phyloP scores from a whole-genome alignment of 2,329 filamentous ascomycete species.

The Sarocladium brachiariae region DNA sequence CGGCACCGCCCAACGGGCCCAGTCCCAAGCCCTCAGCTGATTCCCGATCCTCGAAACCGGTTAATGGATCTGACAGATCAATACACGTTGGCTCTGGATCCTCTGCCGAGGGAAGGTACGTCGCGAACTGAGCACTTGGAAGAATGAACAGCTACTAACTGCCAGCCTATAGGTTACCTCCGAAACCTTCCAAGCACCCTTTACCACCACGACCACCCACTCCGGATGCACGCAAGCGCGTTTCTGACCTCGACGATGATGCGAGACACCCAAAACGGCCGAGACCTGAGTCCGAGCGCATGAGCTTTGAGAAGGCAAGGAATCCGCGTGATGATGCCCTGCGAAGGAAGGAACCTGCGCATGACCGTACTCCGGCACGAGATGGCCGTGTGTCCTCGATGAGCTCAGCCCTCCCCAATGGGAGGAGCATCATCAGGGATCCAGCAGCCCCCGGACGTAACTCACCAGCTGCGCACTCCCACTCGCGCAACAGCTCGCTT shows the following conservation, averaged over 20 bases:
- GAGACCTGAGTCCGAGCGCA: slow-evolving; percentile 28
- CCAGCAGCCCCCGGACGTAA: slow-evolving; percentile 19
- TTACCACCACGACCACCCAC: slow-evolving; percentile 31
- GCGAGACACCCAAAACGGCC: slow-evolving; percentile 39
- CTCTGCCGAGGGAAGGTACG: slow-evolving; percentile 7
- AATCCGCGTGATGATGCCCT: slow-evolving; percentile 11
- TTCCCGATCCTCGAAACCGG: not conserved
- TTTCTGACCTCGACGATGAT: slow-evolving; percentile 36
- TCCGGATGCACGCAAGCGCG: slow-evolving; percentile 41
- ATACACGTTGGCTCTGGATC: slow-evolving; percentile 18
- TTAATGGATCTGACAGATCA: slow-evolving; percentile 16
- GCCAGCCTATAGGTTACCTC: slow-evolving; percentile 23
- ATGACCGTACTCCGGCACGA: slow-evolving; percentile 16
- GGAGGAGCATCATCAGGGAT: slow-evolving; percentile 27
- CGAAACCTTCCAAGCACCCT: slow-evolving; percentile 27
- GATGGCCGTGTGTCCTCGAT: slow-evolving; percentile 16
- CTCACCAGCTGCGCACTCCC: slow-evolving; percentile 27
- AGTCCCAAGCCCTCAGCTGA: slow-evolving; percentile 7
- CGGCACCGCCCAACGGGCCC: slow-evolving; percentile 5
- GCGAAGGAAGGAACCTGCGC: slow-evolving; percentile 25
- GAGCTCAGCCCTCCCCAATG: slow-evolving; percentile 28
- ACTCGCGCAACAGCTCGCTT: slow-evolving; percentile 31
- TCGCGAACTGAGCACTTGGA: slow-evolving; percentile 14
- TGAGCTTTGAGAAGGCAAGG: not conserved
- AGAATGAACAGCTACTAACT: slow-evolving; percentile 13